Conservation (phyloP, 345 rosid species). For the Eucalyptus polybractea region DNA sequence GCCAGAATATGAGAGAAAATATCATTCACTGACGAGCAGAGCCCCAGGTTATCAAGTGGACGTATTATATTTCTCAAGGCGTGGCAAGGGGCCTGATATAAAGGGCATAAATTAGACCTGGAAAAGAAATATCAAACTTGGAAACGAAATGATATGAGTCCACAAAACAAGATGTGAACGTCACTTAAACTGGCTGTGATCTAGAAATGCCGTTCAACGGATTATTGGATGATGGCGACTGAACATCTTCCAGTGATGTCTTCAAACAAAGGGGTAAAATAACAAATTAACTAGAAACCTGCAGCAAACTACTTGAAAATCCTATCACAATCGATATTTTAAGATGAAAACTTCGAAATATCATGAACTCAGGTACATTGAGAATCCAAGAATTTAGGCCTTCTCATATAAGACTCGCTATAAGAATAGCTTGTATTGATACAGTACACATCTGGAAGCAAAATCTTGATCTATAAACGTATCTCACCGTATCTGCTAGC, state of each 20-base stretch:
- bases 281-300: background rate
- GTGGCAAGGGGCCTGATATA: slow-evolving; percentile 19
- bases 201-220: background rate
- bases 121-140: background rate
- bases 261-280: background rate
- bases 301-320: background rate
- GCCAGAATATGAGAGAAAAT: slow-evolving; percentile 20
- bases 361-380: background rate
- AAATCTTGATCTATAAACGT: background rate
- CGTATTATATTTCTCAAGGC: slow-evolving; percentile 1
- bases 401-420: background rate
- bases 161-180: background rate
- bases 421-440: background rate
- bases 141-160: background rate
- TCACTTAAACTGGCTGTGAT: background rate
- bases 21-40: slow-evolving; percentile 7
- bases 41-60: slow-evolving; percentile 15
- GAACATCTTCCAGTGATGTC: background rate
- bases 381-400: background rate
- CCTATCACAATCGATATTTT: background rate
- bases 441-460: background rate
- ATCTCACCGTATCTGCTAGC: background rate
- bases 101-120: background rate
- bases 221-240: background rate
- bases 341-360: background rate